These are phyloP conservation scores for Talaromyces sp. DNA, from an alignment of 2,329 filamentous ascomycete genomes.

Conservation along the genomic window DNA sequence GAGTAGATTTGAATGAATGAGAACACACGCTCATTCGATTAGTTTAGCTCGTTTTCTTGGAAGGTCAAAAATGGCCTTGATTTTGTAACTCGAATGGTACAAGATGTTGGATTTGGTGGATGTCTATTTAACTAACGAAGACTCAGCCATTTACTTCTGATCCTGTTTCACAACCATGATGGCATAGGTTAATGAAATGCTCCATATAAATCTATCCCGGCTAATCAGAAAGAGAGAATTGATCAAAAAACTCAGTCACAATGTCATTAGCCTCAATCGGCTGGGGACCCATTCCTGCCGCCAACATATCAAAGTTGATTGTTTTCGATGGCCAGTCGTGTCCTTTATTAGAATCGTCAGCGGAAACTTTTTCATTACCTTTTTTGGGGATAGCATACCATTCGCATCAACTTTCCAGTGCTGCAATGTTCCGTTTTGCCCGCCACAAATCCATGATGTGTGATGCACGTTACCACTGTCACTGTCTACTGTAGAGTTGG, in stretches of 20 bases:
- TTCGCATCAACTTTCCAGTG: conserved; percentile 47
- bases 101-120: too few species aligned
- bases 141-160: neutral
- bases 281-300: conserved; percentile 39
- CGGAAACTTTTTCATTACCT: neutral
- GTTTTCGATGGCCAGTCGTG: conserved; percentile 49
- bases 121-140: neutral
- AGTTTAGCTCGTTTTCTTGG: too few species aligned
- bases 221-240: conserved; percentile 21
- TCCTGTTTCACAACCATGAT: neutral
- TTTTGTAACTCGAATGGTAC: too few species aligned
- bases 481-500: conserved; percentile 29
- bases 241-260: conserved; percentile 47
- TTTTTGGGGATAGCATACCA: conserved; percentile 28
- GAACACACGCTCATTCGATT: too few species aligned
- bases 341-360: conserved; percentile 22
- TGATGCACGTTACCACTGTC: conserved; percentile 44
- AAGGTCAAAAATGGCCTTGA: too few species aligned
- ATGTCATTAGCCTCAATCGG: conserved; percentile 45
- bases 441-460: conserved; percentile 42
- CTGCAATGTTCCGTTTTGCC: conserved; percentile 36
- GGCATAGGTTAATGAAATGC: neutral
- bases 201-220: neutral
- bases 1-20: too few species aligned
- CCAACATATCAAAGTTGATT: conserved; percentile 44